Conservation (phyloP, 108 stramenopile species). For the Cyclotella kingstonii region DNA sequence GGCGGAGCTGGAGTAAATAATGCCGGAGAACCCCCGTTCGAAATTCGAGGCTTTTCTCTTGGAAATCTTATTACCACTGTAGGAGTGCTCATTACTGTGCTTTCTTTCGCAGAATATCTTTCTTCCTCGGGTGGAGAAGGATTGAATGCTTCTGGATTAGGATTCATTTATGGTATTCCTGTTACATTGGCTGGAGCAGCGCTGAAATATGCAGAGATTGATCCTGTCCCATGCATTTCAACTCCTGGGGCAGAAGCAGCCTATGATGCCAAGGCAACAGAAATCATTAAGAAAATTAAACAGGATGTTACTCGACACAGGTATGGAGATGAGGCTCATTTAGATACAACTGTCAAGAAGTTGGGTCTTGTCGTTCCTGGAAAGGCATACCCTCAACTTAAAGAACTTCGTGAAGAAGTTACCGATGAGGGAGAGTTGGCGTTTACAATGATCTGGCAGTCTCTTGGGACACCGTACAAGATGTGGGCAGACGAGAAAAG, state of each 20-base stretch:
- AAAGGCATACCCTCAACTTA: slow-evolving; percentile 91
- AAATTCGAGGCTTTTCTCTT: slow-evolving; percentile 96
- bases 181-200: slow-evolving; percentile 92
- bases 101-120: slow-evolving; percentile 91
- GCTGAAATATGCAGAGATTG: slow-evolving; percentile 95
- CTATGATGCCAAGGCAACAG: slow-evolving; percentile 88
- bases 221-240: slow-evolving; percentile 83
- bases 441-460: slow-evolving; percentile 95
- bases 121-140: slow-evolving; percentile 78
- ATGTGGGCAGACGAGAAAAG: slow-evolving; percentile 95
- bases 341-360: slow-evolving; percentile 96
- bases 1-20: slow-evolving; percentile 94
- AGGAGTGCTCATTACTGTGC: slow-evolving; percentile 76
- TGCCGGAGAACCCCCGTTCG: slow-evolving; percentile 96
- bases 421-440: slow-evolving; percentile 68
- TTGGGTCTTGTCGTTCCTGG: slow-evolving; percentile 93
- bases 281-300: slow-evolving; percentile 86
- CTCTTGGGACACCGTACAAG: slow-evolving; percentile 92
- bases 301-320: slow-evolving; percentile 97
- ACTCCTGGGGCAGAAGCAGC: slow-evolving; percentile 53
- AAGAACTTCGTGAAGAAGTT: slow-evolving; percentile 82
- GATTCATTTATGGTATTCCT: slow-evolving; percentile 98
- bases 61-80: slow-evolving; percentile 85
- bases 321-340: slow-evolving; percentile 97
- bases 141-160: slow-evolving; percentile 83